A percentile compares a stretch with the other conserved stretches of the same genome.
These are phyloP conservation scores for Croton laevigatus DNA, from an alignment of 441 rosid genomes.

Conservation along the genomic window DNA sequence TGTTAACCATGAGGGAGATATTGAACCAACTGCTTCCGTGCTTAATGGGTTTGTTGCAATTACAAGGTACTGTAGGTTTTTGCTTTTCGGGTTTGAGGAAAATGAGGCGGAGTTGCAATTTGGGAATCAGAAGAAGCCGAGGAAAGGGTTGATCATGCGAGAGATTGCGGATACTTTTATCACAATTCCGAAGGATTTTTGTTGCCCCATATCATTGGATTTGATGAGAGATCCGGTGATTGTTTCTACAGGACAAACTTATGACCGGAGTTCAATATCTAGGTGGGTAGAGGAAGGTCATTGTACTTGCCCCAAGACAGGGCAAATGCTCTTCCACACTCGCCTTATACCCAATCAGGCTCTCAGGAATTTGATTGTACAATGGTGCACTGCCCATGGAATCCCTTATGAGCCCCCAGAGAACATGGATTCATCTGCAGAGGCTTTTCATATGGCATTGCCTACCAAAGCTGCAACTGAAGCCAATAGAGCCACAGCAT, in stretches of 20 bases:
- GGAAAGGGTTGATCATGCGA: constrained; percentile 56
- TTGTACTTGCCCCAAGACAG: constrained; percentile 79
- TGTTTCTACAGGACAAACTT: constrained; percentile 83
- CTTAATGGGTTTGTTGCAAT: constrained; percentile 82
- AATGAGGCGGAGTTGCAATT: constrained; percentile 44
- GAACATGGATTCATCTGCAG: constrained; percentile 42
- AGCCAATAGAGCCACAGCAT: constrained; percentile 74
- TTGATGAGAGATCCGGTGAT: constrained; percentile 93
- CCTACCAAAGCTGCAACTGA: constrained; percentile 71
- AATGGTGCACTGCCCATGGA: constrained; percentile 79
- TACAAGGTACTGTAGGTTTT: constrained; percentile 68
- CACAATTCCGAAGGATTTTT: constrained; percentile 73
- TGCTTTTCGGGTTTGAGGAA: constrained; percentile 68
- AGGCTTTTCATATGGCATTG: constrained; percentile 47
- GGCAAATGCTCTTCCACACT: constrained; percentile 61
- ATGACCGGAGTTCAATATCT: constrained; percentile 73
- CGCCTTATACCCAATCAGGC: constrained; percentile 83
- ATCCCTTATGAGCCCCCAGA: constrained; percentile 59
- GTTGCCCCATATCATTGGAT: constrained; percentile 80
- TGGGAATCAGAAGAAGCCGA: constrained; percentile 46
- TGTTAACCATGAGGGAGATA: constrained; percentile 70
- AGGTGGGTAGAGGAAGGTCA: constrained; percentile 97
- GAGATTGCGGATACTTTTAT: constrained; percentile 73
- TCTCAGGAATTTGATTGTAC: constrained; percentile 72
- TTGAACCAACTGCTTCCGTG: constrained; percentile 75